Conservation (phyloP, 2,329 filamentous ascomycete genomes). For the Phyllosticta citribraziliensis region DNA sequence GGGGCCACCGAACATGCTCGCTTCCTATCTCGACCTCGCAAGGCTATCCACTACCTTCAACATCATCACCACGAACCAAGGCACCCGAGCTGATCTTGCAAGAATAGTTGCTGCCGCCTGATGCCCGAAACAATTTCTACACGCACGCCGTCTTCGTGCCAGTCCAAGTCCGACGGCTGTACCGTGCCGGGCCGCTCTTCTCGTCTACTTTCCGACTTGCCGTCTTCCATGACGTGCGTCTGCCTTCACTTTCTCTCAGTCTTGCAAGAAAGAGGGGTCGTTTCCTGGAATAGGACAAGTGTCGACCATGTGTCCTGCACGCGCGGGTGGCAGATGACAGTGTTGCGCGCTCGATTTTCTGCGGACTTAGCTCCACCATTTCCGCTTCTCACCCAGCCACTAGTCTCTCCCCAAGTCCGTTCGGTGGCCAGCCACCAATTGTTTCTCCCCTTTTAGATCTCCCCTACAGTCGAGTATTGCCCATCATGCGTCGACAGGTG, state of each 20-base stretch:
- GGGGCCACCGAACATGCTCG: neutral
- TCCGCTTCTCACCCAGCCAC: neutral
- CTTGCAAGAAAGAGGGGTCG: neutral
- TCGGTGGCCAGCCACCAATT: neutral
- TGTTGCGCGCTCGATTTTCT: neutral
- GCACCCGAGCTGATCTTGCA: neutral
- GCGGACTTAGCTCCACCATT: neutral
- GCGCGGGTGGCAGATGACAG: neutral
- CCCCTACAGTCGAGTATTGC: neutral
- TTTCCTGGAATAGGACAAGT: neutral
- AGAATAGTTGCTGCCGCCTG: neutral
- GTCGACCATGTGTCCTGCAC: neutral
- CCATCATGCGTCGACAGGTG: neutral
- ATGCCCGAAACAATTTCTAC: neutral
- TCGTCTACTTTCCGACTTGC: neutral
- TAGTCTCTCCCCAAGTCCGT: neutral
- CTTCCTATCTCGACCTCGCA: neutral
- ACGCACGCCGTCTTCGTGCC: neutral
- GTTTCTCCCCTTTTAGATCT: neutral
- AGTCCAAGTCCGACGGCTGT: neutral
- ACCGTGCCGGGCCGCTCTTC: neutral
- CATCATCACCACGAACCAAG: neutral
- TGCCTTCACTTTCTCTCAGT: neutral
- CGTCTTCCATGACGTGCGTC: neutral
- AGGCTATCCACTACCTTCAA: neutral